Percentiles rank a stretch among this genome's conserved stretches.
These are phyloP conservation scores for Astrothelium subdiscretum DNA, from an alignment of 495 filamentous ascomycete genomes.

Conservation along the genomic window DNA sequence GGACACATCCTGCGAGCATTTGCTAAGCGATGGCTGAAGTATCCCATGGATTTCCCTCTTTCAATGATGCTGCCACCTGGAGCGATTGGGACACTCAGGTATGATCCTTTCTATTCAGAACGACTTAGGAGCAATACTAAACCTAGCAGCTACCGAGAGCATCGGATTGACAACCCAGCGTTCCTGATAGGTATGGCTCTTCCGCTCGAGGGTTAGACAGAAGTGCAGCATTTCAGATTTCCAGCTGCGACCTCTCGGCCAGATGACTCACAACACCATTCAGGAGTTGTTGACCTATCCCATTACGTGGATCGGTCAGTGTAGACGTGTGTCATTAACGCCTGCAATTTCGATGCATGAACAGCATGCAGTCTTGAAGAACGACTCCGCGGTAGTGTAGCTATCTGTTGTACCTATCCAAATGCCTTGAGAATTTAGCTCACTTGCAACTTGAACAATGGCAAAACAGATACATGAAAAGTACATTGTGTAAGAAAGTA, in stretches of 20 bases:
- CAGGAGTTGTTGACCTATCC: background rate
- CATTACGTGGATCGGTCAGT: background rate
- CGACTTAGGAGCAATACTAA: background rate
- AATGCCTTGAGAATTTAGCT: too few relatives aligned
- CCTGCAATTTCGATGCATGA: background rate
- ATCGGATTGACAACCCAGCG: background rate
- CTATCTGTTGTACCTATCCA: background rate
- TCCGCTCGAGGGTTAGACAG: background rate
- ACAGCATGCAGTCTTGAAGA: background rate
- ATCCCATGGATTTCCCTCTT: slow-evolving; percentile 51
- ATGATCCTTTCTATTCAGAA: slow-evolving; percentile 2
- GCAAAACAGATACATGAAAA: too few relatives aligned
- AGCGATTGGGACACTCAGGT: slow-evolving; percentile 70
- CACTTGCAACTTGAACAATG: too few relatives aligned
- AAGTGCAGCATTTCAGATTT: background rate
- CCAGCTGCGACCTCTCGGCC: background rate
- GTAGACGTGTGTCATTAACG: background rate
- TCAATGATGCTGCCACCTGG: slow-evolving; percentile 65
- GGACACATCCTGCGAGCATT: slow-evolving; percentile 81
- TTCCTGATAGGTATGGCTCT: background rate
- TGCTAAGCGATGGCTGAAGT: slow-evolving; percentile 70
- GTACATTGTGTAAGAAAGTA: too few relatives aligned
- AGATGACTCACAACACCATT: background rate
- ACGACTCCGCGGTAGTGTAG: background rate
- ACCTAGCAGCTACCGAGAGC: background rate